Evolutionary conservation across 805 yeast species (phyloP), one percentile per base, ranked within the genome.

Genomic region (Nakazawaea siamensis): DNA sequence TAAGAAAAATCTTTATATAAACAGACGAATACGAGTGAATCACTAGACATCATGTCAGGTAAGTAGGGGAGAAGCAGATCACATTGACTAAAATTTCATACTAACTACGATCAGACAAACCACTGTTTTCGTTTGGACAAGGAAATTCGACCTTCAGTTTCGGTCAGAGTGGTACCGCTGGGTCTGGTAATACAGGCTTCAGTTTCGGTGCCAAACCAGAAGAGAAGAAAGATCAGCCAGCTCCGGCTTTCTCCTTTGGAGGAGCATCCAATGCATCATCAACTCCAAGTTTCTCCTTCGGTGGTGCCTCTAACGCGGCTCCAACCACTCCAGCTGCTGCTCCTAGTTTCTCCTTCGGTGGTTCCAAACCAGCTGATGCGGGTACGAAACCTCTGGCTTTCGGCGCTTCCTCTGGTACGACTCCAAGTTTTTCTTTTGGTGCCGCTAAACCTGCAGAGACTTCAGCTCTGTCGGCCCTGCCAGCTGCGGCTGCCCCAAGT

Each of bases 371-470:
- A 4, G 34, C 33, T 4, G 32, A 35, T 18, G 34, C 33, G 3
- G 32, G 34, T 18, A 28, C 37, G 5, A 34, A 38, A 20, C 30
- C 40, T 24, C 40, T 38, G 2, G 12, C 35, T 19, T 6, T 17
- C 4, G 8, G 17, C 12, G 18, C 40, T 3, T 21, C 34, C 2
- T n/a, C n/a, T n/a, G n/a, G n/a, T n/a, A n/a, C n/a, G n/a, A n/a
- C n/a, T n/a, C 27, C 41, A 15, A 33, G 39, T 8, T 40, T 40
- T 21, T 35, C 43, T 27, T 38, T 47, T 24, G 49, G 49, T 11
- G 37, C 37, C n/a, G 21, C 40, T 11, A 40, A 33, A 19, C 28
- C 43, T 5, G 33, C 38, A 2, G 27, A 31, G 18, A 29, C 32
- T 18, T 26, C 41, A 7, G 29, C 29, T 14, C 18, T 18, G 7